Evolutionary conservation across 208 protist species (phyloP), one percentile per base, ranked within the genome.

Genomic region (Spongospora subterranea): DNA sequence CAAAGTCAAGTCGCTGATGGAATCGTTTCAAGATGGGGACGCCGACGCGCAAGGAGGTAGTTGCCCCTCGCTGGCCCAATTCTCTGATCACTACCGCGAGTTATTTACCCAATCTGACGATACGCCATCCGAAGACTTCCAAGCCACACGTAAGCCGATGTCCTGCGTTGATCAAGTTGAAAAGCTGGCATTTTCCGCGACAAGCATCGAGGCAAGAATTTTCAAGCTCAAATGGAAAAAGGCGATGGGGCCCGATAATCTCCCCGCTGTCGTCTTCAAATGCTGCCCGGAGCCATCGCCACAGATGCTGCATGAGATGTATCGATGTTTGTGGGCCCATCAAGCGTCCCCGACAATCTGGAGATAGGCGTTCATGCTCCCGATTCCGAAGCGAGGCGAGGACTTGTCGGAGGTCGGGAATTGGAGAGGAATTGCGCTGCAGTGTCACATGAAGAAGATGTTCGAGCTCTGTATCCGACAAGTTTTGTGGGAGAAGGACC

Each of bases 341-440:
- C 71, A 82, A 43, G 13, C 40, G 71, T 35, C 35, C 6, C 71
- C 71, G 6, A 6, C 6, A 43, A n/a, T 43, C 35, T 82, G 71
- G 71, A 6, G 40, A n/a, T 35, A 13, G n/a, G n/a, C 17, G 6
- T 82, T 39, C 71, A 82, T 82, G 6, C n/a, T 6, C 13, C 71
- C 71, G 71, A 45, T 82, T 35, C 71, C 40, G n/a, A 82, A 82
- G 71, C 6, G 35, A 43, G 71, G 11, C 71, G n/a, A 43, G 6
- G 71, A 82, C 35, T 39, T n/a, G 35, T 40, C 6, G n/a, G n/a
- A 82, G 17, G 17, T n/a, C 35, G 71, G 17, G 17, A 82, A 43
- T 43, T 82, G 71, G 71, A 6, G 71, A 20, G 71, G 71, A 20
- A 82, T 82, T 43, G 71, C 71, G 71, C 71, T 82, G 35, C 71